Base-by-base conservation (phyloP, 805 yeast genomes). In the Yamadazyma kitorensis region DNA sequence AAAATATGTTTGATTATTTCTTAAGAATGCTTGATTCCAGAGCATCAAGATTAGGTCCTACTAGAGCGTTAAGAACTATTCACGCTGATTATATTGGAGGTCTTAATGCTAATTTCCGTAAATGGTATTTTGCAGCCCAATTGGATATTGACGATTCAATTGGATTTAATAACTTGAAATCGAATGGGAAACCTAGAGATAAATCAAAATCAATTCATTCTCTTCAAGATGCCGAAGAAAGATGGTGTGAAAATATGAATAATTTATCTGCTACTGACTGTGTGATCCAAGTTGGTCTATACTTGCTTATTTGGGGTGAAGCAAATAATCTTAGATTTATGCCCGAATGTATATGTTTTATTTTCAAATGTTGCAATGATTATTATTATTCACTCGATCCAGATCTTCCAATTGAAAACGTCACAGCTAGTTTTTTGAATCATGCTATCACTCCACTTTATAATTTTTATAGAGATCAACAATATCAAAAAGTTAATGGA, bases 311-410 rank as follows among this genome's bases (percentile, higher is more conserved):
- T 42, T 87, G 96, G 96, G 94, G 95, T 1, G 96, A 87, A 53
- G 87, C 95, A 0, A 86, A 84, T 50, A 88, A 86, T 47, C 53
- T 87, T 2, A 68, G 96, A 42, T 87, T 84, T 48, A 80, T 87
- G 78, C 96, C 96, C 0, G 96, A 87, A 52, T 86, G 95, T 48
- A 53, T 87, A 15, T 86, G 94, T 41, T 87, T 88, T 46, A 75
- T 87, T 17, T 86, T 80, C 64, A 85, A 86, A 49, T 82, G 94
- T 47, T 86, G 94, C 31, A 72, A 74, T 30, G 89, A 83, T 49
- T 72, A 72, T 45, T 82, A 71, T 45, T 74, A 73, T 44, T 70
- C 80, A 0, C 52, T 73, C 11, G 70, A 67, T 37, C 52, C 55
- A 29, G 57, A 52, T 12, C 11, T 3, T 2, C 19, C 22, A 3